Evolutionary conservation across 768 basidiomycete genomes (phyloP).

Genomic region (Phlegmacium glaucopus): DNA sequence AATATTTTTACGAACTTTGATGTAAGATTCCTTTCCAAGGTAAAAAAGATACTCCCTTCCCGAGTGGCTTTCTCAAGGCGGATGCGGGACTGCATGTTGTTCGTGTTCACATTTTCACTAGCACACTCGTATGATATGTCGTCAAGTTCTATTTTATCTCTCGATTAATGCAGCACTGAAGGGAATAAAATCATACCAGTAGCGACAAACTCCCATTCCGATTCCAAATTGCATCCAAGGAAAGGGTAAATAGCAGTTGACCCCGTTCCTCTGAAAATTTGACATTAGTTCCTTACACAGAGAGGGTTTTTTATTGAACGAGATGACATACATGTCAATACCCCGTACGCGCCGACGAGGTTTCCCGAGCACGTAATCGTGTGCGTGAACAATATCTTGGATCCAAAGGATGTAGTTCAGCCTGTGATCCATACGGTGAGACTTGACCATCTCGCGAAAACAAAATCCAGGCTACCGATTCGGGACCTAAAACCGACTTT

Average conservation of each 20-base stretch:
- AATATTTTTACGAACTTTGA: conserved; percentile 5
- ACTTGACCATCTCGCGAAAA: not conserved
- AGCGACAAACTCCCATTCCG: conserved; percentile 57
- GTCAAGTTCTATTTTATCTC: conserved; percentile 63
- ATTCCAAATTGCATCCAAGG: conserved; percentile 53
- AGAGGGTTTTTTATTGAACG: not conserved
- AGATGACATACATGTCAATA: conserved; percentile 64
- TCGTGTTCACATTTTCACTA: conserved; percentile 49
- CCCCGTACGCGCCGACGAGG: conserved; percentile 35
- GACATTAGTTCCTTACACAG: not conserved
- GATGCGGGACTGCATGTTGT: conserved; percentile 53
- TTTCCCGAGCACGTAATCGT: conserved; percentile 13
- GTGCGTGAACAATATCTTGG: conserved; percentile 57
- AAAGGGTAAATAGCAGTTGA: conserved; percentile 89
- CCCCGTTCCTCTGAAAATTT: conserved; percentile 74
- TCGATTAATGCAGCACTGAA: not conserved
- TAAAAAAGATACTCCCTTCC: conserved; percentile 44
- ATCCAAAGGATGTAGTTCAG: conserved; percentile 88
- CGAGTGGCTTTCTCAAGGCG: conserved; percentile 35
- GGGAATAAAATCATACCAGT: conserved; percentile 59
- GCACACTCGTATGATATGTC: conserved; percentile 55
- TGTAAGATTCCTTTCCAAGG: conserved; percentile 22
- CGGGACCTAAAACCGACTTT: conserved; percentile 47
- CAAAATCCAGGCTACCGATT: conserved; percentile 50
- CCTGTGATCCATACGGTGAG: conserved; percentile 36